These are phyloP conservation scores for Colletotrichum filicis DNA, from an alignment of 2,329 filamentous ascomycete species.

Conservation along the genomic window DNA sequence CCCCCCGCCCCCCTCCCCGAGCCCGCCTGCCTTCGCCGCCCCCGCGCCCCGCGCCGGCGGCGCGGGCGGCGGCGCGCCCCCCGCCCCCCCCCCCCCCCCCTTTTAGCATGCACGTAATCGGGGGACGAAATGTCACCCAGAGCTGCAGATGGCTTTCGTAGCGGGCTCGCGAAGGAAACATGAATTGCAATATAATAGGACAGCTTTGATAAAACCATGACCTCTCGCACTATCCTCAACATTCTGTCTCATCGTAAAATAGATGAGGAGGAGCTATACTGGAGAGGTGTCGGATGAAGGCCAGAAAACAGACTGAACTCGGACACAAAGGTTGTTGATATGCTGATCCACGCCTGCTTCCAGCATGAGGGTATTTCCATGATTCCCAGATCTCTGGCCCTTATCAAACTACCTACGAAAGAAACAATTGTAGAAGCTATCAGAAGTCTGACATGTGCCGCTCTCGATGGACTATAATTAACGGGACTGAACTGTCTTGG, in stretches of 20 bases:
- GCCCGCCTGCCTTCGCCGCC: no score
- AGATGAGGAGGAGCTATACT: neutral
- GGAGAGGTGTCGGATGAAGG: neutral
- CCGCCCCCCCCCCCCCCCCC: neutral
- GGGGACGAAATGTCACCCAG: neutral
- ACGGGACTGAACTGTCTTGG: no score
- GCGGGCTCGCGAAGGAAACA: neutral
- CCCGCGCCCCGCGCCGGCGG: no score
- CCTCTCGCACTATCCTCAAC: neutral
- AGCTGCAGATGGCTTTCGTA: neutral
- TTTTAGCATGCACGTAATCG: neutral
- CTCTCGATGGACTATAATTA: no score
- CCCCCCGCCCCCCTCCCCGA: no score
- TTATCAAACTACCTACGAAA: neutral
- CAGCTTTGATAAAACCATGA: neutral
- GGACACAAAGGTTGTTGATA: neutral
- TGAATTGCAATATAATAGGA: neutral
- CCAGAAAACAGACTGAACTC: neutral
- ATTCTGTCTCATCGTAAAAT: neutral
- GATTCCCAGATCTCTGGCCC: neutral
- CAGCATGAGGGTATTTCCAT: neutral
- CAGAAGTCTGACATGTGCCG: no score
- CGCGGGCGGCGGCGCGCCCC: no score
- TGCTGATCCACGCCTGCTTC: neutral
- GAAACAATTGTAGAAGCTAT: neutral